Evolutionary conservation across 208 protist species (phyloP).

Genomic region (Trypanosoma platydactyli): DNA sequence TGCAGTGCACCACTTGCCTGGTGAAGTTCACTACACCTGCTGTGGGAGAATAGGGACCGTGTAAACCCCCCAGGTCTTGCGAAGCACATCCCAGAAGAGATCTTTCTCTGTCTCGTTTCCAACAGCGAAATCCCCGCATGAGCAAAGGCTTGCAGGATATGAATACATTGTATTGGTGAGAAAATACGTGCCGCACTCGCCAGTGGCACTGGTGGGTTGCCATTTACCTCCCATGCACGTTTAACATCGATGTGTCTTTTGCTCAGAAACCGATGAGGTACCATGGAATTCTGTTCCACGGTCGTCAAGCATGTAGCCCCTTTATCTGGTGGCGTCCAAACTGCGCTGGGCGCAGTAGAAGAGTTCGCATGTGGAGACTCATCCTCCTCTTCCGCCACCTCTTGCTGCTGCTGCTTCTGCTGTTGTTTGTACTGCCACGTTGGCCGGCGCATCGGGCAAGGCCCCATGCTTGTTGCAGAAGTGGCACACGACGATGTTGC

Average conservation of each 20-base stretch:
- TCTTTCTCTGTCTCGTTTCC: background rate
- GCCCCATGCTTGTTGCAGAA: background rate
- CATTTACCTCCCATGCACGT: background rate
- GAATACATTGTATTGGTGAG: constrained; percentile 19
- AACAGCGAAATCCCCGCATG: constrained; percentile 10
- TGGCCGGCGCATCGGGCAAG: background rate
- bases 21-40: too few species aligned
- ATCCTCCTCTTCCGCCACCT: too few species aligned
- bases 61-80: background rate
- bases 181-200: background rate
- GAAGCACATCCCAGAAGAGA: background rate
- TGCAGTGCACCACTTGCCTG: too few species aligned
- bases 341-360: background rate
- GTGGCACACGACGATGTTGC: background rate
- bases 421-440: too few species aligned
- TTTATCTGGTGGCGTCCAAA: background rate
- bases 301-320: background rate
- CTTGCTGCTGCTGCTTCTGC: too few species aligned
- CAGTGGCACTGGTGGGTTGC: background rate
- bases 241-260: background rate
- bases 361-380: too few species aligned
- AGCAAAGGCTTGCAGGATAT: constrained; percentile 27
- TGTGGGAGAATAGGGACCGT: too few species aligned
- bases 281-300: background rate
- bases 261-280: background rate